Base-by-base conservation (phyloP, 768 basidiomycete species). In the Boletus rex-veris region DNA sequence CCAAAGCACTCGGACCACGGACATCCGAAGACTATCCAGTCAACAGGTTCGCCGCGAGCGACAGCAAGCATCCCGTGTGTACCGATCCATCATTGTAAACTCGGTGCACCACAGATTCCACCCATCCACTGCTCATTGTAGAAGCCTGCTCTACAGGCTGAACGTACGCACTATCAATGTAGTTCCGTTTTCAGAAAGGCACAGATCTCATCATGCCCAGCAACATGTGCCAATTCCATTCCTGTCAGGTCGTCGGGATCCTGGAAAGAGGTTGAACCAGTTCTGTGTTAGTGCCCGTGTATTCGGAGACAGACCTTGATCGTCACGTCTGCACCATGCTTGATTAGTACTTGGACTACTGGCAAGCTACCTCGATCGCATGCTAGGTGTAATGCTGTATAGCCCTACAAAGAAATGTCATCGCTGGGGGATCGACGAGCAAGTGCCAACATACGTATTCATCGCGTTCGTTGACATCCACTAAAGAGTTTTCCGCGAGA, bases 341-440 rank as follows among this genome's bases (percentile, higher is more conserved):
- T 60, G 18, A 94, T 65, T 38, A 97, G 70, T 5, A 84, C 52
- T 58, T 77, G 71, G 2, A 88, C 86, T 3, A 81, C 72, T 0
- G 75, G 73, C 7, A 74, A 50, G 61, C 84, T 77, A 2, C 94
- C 94, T 63, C 93, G 76, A 68, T 97, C 94, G 26, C 85, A 82
- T 5, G 94, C 93, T 0, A 95, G 76, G 62, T 97, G 94, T 18
- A 97, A 71, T 8, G 93, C 79, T 0, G 92, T 90, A 67, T 92
- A 93, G 35, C 91, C 93, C 94, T 97, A 62, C 18, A 44, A 47
- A 51, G 14, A 30, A 37, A 33, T 11, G 49, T 55, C 45, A 54
- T 49, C 41, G 50, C 18, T 48, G 46, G 50, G 37, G 39, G 26
- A 41, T n/a, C 28, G 16, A 42, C 16, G 15, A 57, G 21, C 14